phyloP scores from a whole-genome alignment of 2,329 filamentous ascomycete genomes.

The Knufia petricola region DNA sequence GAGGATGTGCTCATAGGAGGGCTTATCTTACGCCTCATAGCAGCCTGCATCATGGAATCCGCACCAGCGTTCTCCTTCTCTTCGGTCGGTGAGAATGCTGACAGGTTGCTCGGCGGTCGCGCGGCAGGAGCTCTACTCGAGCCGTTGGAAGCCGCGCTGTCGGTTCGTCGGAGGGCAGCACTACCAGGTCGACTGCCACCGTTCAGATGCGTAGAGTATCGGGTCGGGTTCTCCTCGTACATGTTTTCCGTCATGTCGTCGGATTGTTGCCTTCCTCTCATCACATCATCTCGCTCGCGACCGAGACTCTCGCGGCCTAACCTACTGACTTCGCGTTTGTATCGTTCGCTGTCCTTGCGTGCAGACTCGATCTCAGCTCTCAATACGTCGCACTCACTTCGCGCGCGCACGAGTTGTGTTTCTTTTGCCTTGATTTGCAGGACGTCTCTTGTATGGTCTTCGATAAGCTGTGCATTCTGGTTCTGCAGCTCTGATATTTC shows the following conservation, averaged over 20 bases:
- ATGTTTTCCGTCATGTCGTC: conserved; percentile 44
- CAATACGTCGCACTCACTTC: conserved; percentile 79
- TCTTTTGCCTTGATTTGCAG: conserved; percentile 97
- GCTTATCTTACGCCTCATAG: conserved; percentile 35
- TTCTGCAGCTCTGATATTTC: conserved; percentile 93
- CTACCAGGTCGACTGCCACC: conserved; percentile 15
- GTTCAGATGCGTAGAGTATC: conserved; percentile 8
- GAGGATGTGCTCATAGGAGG: conserved; percentile 32
- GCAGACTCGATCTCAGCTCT: conserved; percentile 79
- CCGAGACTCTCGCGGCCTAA: conserved; percentile 37
- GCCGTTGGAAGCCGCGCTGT: conserved; percentile 14
- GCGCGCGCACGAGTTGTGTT: conserved; percentile 84
- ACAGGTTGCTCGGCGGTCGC: conserved; percentile 34
- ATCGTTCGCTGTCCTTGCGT: conserved; percentile 76
- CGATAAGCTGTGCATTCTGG: conserved; percentile 91
- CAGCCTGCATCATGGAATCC: conserved; percentile 28
- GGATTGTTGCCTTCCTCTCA: conserved; percentile 15
- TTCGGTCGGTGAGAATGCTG: conserved; percentile 47
- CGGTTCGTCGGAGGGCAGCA: conserved; percentile 19
- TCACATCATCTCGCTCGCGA: conserved; percentile 21
- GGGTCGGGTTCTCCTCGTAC: conserved; percentile 9
- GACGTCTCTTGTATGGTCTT: conserved; percentile 92
- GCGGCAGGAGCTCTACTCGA: conserved; percentile 17
- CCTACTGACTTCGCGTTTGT: conserved; percentile 71
- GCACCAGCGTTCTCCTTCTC: conserved; percentile 60